phyloP scores from a whole-genome alignment of 108 stramenopile genomes.

The Cyclostephanos invisitatus region DNA sequence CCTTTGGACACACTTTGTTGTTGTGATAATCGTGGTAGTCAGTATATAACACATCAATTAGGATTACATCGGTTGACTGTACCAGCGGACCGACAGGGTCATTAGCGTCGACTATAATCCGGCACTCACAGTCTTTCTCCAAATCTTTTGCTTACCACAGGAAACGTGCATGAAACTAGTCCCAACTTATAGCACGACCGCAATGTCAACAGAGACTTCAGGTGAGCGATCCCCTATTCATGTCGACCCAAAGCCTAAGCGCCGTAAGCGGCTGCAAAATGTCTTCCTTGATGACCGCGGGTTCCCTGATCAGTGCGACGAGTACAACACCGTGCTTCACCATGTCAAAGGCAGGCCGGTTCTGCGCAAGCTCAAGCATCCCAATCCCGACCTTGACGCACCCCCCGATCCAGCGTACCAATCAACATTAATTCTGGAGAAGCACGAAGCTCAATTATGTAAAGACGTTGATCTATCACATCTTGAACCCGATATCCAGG shows the following conservation, averaged over 20 bases:
- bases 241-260: not conserved
- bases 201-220: too few species aligned
- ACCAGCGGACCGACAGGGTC: too few species aligned
- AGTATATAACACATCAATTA: too few species aligned
- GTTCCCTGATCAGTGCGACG: conserved; percentile 10
- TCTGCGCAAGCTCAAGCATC: conserved; percentile 6
- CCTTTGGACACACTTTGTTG: too few species aligned
- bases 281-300: conserved; percentile 21
- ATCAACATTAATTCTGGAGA: conserved; percentile 1
- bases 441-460: not conserved
- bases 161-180: too few species aligned
- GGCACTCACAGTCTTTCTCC: too few species aligned
- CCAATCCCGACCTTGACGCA: not conserved
- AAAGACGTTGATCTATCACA: conserved; percentile 5
- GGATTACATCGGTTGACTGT: too few species aligned
- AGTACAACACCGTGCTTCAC: conserved; percentile 2
- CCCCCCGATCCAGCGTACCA: not conserved
- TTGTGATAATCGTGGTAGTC: too few species aligned
- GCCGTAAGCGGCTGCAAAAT: not conserved
- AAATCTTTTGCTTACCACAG: too few species aligned
- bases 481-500: not conserved
- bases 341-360: not conserved
- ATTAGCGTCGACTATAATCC: too few species aligned
- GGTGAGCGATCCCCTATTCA: not conserved
- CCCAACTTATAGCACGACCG: too few species aligned